Evolutionary conservation across 2,329 filamentous ascomycete genomes (phyloP).

Genomic region (Rhynchosporium graminicola): DNA sequence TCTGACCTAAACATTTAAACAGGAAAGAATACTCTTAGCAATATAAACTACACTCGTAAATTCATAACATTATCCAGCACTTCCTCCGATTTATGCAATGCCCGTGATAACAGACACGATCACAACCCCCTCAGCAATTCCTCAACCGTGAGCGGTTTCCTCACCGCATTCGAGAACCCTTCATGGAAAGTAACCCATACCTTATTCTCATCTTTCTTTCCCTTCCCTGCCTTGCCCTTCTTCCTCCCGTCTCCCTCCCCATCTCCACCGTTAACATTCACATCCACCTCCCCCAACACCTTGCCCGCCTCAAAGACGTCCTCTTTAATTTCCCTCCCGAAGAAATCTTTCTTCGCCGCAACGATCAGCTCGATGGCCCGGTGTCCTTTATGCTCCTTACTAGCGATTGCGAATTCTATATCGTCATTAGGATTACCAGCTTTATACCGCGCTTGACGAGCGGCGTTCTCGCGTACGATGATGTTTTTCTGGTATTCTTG

Average conservation of each 20-base stretch:
- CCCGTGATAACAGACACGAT: too few relatives aligned
- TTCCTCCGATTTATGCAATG: not conserved
- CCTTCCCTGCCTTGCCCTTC: slow-evolving; percentile 36
- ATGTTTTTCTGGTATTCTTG: slow-evolving; percentile 82
- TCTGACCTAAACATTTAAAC: too few relatives aligned
- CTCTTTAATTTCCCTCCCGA: slow-evolving; percentile 68
- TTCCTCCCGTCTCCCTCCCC: slow-evolving; percentile 61
- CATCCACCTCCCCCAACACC: slow-evolving; percentile 46
- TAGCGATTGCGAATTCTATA: slow-evolving; percentile 33
- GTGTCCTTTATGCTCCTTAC: slow-evolving; percentile 33
- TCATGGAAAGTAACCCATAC: slow-evolving; percentile 91
- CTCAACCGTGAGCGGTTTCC: slow-evolving; percentile 79
- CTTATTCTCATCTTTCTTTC: slow-evolving; percentile 52
- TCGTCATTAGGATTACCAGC: slow-evolving; percentile 49
- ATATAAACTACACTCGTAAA: not conserved
- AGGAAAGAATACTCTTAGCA: too few relatives aligned
- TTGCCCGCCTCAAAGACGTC: slow-evolving; percentile 38
- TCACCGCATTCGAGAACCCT: slow-evolving; percentile 87
- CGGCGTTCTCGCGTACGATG: slow-evolving; percentile 63
- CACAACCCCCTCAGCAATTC: slow-evolving; percentile 73
- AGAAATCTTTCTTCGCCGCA: slow-evolving; percentile 76
- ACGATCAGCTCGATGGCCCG: slow-evolving; percentile 27
- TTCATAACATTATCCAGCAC: not conserved
- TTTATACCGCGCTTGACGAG: slow-evolving; percentile 64
- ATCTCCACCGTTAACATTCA: slow-evolving; percentile 38